A percentile compares a stretch with the other conserved stretches of the same genome.
Evolutionary conservation across 2,329 filamentous ascomycete species (phyloP).

Genomic region (Ophiostoma australiae): DNA sequence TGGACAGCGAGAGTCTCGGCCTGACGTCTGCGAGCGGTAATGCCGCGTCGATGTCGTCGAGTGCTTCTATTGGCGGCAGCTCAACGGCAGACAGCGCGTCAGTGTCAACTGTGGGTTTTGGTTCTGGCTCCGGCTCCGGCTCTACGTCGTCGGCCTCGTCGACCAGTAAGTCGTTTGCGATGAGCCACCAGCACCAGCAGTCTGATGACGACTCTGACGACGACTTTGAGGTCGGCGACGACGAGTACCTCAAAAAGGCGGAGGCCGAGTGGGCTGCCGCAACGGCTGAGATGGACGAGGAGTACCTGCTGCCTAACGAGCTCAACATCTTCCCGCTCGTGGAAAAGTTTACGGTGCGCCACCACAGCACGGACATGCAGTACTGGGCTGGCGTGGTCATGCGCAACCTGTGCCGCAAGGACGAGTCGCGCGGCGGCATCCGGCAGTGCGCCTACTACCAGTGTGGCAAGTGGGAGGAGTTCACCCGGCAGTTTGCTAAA

Average conservation of each 20-base stretch:
- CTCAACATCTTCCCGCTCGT: slow-evolving; percentile 98
- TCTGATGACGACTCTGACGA: slow-evolving; percentile 27
- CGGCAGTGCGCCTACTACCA: slow-evolving; percentile 97
- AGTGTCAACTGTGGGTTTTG: neutral
- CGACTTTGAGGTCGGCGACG: slow-evolving; percentile 26
- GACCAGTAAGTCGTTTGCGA: neutral
- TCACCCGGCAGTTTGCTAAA: slow-evolving; percentile 93
- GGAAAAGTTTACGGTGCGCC: slow-evolving; percentile 94
- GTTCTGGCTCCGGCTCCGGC: neutral
- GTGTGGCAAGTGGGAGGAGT: slow-evolving; percentile 98
- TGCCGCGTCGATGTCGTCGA: neutral
- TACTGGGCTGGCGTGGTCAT: slow-evolving; percentile 99
- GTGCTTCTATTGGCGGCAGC: neutral
- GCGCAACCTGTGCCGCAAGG: slow-evolving; percentile 96
- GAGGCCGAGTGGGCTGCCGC: slow-evolving; percentile 47
- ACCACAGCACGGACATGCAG: slow-evolving; percentile 96
- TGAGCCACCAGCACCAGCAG: neutral
- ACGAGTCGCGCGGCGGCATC: slow-evolving; percentile 89
- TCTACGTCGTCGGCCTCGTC: neutral
- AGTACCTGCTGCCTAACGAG: slow-evolving; percentile 87
- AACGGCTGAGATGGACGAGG: slow-evolving; percentile 51
- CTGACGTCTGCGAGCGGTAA: neutral
- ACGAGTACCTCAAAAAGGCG: slow-evolving; percentile 37
- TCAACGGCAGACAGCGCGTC: neutral
- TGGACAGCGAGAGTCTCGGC: slow-evolving; percentile 55